Base-by-base conservation (phyloP, 768 basidiomycete species). In the Cubamyces sp. region DNA sequence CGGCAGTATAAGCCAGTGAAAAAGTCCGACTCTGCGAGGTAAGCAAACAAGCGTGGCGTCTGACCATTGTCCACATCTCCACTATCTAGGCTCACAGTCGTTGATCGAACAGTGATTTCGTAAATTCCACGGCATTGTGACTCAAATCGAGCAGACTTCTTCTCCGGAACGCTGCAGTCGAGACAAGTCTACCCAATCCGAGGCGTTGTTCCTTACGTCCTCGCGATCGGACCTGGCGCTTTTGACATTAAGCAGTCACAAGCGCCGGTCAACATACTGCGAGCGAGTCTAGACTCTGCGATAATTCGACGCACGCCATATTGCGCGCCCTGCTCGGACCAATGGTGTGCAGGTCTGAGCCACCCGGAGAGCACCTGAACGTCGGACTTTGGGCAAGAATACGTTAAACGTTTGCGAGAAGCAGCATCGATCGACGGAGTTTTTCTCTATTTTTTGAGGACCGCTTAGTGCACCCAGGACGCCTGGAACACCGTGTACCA, bases 201-300 rank as follows among this genome's bases (percentile, higher is more conserved):
- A n/a, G 16, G 28, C 49, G 28, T 34, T 18, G 28, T 34, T 18
- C 49, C 26, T 55, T 55, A 55, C 54, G 54, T 55, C 42, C 25
- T 45, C 18, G 18, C 18, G 43, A 55, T 55, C 41, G 54, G 43
- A 16, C 43, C 28, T 45, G 54, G 43, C 42, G 53, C 21, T 21
- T 45, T 34, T 30, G 26, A 28, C 48, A 41, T 53, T 40, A 23
- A 39, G 34, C 37, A 40, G 37, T 15, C 42, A 18, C 42, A 46
- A 45, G 54, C 54, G 54, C 54, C 42, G 28, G 42, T 16, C 26
- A 16, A 16, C 19, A 28, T 6, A 49, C 5, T 46, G 19, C 45
- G 8, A 23, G 21, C n/a, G 8, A 39, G 51, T 40, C 51, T 53
- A 39, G 51, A 40, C 30, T 11, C 34, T 34, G 34, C 34, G 34